Evolutionary conservation across 1,284 basidiomycete species (phyloP), one percentile per base, ranked within the genome.

Genomic region (Pisolithus thermaeus): DNA sequence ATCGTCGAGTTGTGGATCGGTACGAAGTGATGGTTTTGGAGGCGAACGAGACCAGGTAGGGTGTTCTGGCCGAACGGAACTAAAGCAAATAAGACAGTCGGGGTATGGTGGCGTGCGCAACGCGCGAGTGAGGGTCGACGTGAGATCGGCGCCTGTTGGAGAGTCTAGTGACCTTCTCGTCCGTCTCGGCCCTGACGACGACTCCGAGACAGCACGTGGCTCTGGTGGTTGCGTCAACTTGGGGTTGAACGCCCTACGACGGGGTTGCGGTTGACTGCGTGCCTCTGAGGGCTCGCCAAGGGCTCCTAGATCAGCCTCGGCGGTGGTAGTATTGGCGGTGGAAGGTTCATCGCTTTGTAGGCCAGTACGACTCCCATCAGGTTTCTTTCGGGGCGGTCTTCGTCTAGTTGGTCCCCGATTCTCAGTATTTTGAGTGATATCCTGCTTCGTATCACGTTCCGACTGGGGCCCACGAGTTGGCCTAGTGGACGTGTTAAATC

Each of bases 21-120:
- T 28, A 48, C 54, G 47, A 38, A 75, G 59, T n/a, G 74, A 67
- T 2, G 75, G 71, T 20, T 73, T 73, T 0, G 76, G 73, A 1
- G 85, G 84, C 4, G 84, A 83, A 63, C 91, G 92, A 0, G 87
- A 89, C 81, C 90, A 90, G 0, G 83, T 87, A 1, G 82, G 76
- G 48, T 92, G 80, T 1, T 77, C 77, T 2, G 89, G 85, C 41
- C 82, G 79, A 23, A 93, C 82, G 0, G 84, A 55, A 41, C 76
- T 78, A 65, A 90, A 90, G 62, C 90, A 93, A 56, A 93, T 91
- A 1, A 82, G 73, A 61, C 90, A 92, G 62, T 92, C 90, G 4
- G 80, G 76, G 57, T 80, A 90, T 0, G 88, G 88, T 0, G 81
- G 75, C 0, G 76, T 81, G 53, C 79, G 76, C 30, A 91, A 73